phyloP scores from a whole-genome alignment of 129 eudicot species.

The Pittosporum tobira region DNA sequence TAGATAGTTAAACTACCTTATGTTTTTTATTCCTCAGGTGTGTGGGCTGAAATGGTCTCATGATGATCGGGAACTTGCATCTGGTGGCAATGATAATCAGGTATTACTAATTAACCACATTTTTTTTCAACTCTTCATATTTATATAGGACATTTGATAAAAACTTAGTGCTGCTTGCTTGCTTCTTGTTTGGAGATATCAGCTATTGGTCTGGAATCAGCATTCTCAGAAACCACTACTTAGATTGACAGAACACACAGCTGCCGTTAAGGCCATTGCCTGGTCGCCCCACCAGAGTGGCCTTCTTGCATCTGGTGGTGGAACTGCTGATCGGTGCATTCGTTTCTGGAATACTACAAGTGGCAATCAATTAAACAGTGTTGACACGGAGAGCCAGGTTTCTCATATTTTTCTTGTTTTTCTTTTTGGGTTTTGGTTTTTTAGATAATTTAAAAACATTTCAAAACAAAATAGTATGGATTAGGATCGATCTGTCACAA shows the following conservation, averaged over 20 bases:
- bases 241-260: conserved; percentile 81
- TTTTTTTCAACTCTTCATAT: not conserved
- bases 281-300: conserved; percentile 95
- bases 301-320: conserved; percentile 94
- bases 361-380: conserved; percentile 72
- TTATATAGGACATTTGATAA: not conserved
- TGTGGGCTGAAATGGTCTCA: conserved; percentile 99
- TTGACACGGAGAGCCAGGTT: conserved; percentile 97
- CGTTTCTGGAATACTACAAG: conserved; percentile 92
- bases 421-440: too few relatives aligned
- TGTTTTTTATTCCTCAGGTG: conserved; percentile 35
- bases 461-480: too few relatives aligned
- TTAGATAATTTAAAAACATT: too few relatives aligned
- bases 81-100: conserved; percentile 98
- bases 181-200: not conserved
- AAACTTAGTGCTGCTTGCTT: not conserved
- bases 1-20: not conserved
- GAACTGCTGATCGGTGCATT: conserved; percentile 94
- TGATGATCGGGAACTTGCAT: conserved; percentile 96
- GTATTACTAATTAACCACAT: conserved; percentile 9
- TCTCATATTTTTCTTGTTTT: not conserved
- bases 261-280: conserved; percentile 90
- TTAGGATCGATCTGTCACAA: too few relatives aligned
- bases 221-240: conserved; percentile 66
- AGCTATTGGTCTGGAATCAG: conserved; percentile 94